Evolutionary conservation across 352 stramenopile genomes (phyloP).

Genomic region (Pythium phragmiticola): DNA sequence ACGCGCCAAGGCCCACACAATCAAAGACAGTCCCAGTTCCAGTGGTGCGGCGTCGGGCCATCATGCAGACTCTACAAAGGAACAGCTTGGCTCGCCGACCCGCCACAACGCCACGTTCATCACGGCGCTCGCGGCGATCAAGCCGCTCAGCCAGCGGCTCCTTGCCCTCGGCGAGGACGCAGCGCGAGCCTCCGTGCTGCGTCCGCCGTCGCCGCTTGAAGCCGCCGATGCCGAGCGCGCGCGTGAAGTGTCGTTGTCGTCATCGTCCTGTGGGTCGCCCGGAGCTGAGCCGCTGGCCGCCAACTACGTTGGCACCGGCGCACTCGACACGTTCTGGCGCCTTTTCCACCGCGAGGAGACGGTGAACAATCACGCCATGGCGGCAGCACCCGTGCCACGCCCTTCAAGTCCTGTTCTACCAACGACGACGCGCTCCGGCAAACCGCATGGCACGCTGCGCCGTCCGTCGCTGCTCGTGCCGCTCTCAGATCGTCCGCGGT

Average conservation of each 20-base stretch:
- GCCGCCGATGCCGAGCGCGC: slow-evolving; percentile 32
- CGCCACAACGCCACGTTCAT: slow-evolving; percentile 37
- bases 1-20: slow-evolving; percentile 23
- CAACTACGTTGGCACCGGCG: slow-evolving; percentile 65
- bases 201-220: slow-evolving; percentile 65
- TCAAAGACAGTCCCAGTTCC: slow-evolving; percentile 3
- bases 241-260: not conserved
- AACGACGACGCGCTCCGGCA: not conserved
- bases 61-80: not conserved
- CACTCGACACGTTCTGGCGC: slow-evolving; percentile 62
- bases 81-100: not conserved
- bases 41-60: not conserved
- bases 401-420: not conserved
- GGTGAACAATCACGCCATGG: slow-evolving; percentile 46
- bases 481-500: slow-evolving; percentile 38
- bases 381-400: slow-evolving; percentile 10
- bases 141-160: slow-evolving; percentile 14
- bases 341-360: slow-evolving; percentile 72
- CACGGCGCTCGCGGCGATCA: slow-evolving; percentile 37
- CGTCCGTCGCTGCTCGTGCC: slow-evolving; percentile 19
- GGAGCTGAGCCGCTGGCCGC: slow-evolving; percentile 29
- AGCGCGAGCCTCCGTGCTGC: slow-evolving; percentile 17
- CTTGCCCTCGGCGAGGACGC: not conserved
- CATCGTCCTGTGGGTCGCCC: slow-evolving; percentile 2
- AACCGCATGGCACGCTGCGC: not conserved